Evolutionary conservation across 176 grass and related monocot genomes (phyloP).

Genomic region (Triticum turgidum): DNA sequence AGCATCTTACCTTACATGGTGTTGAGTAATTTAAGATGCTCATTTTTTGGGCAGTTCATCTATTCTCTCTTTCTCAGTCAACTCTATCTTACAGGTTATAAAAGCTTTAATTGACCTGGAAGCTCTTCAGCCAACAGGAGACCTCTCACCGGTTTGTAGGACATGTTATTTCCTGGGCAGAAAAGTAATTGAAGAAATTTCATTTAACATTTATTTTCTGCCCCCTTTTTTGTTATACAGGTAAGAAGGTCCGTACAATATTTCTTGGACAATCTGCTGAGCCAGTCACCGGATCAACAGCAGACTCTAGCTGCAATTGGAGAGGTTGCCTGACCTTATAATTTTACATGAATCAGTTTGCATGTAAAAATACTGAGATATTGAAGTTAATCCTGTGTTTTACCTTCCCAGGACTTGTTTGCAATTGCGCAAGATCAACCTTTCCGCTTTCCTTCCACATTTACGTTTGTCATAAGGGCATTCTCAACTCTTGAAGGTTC

Average conservation of each 20-base stretch:
- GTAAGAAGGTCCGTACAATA: slow-evolving; percentile 91
- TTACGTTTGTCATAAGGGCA: slow-evolving; percentile 94
- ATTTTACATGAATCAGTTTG: neutral
- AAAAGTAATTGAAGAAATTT: neutral
- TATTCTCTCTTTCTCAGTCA: neutral
- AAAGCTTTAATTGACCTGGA: slow-evolving; percentile 90
- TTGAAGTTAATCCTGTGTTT: slow-evolving; percentile 21
- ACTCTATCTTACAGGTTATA: slow-evolving; percentile 66
- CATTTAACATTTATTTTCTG: neutral
- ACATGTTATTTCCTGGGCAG: slow-evolving; percentile 19
- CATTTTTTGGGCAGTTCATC: neutral
- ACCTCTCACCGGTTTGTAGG: slow-evolving; percentile 80
- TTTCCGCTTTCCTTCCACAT: slow-evolving; percentile 94
- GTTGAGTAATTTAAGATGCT: slow-evolving; percentile 26
- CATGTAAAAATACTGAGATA: neutral
- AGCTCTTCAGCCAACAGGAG: slow-evolving; percentile 88
- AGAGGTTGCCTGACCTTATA: slow-evolving; percentile 55
- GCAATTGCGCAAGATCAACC: slow-evolving; percentile 96
- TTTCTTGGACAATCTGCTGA: slow-evolving; percentile 90
- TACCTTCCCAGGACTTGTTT: slow-evolving; percentile 82
- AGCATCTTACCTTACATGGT: neutral
- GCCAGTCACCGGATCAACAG: slow-evolving; percentile 72
- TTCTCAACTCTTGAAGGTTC: slow-evolving; percentile 97
- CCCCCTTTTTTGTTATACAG: slow-evolving; percentile 41
- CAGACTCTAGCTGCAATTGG: slow-evolving; percentile 87